Conservation (phyloP, 2,329 filamentous ascomycete genomes). For the Hawksworthiomyces lignivorus region DNA sequence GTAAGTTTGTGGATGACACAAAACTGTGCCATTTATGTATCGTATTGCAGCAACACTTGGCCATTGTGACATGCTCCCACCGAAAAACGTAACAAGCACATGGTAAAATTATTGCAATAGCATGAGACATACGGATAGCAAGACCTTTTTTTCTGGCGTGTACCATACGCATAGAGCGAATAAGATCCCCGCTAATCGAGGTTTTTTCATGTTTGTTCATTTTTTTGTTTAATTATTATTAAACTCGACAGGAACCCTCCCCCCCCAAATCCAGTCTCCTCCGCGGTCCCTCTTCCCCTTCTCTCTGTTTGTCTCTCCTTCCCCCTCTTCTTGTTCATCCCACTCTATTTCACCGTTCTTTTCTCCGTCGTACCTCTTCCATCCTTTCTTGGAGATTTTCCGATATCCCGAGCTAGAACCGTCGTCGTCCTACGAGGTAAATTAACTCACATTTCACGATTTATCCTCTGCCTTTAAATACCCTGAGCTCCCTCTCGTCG, state of each 20-base stretch:
- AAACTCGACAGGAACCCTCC: background rate
- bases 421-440: no score
- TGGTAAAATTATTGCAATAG: no score
- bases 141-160: no score
- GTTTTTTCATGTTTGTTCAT: constrained; percentile 2
- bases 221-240: background rate
- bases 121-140: no score
- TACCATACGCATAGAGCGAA: no score
- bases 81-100: no score
- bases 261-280: background rate
- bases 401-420: background rate
- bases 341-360: no score
- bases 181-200: constrained; percentile 9
- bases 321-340: background rate
- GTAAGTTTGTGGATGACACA: no score
- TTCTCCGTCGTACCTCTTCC: background rate
- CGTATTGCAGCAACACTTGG: no score
- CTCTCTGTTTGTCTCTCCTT: background rate
- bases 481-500: background rate
- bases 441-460: no score
- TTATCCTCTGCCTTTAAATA: background rate
- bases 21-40: no score
- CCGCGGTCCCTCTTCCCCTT: constrained; percentile 1
- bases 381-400: background rate
- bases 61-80: no score